Conservation (phyloP, 169 alveolate species). For the Plasmodium knowlesi region DNA sequence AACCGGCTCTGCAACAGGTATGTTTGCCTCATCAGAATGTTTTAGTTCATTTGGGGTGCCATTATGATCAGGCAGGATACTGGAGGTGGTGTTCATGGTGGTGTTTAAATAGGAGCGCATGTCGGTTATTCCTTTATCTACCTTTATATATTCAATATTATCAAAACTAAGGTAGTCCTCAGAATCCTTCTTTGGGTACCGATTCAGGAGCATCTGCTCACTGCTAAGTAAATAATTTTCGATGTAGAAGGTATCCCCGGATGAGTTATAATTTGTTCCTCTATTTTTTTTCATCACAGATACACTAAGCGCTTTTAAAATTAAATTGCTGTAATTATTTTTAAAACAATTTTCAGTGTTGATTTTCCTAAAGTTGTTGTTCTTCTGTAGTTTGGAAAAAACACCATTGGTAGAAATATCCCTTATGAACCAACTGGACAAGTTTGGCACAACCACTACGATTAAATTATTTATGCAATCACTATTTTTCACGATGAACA, state of each 20-base stretch:
- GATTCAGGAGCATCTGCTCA: slow-evolving; percentile 36
- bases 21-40: neutral
- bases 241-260: neutral
- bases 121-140: neutral
- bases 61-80: neutral
- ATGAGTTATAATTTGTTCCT: neutral
- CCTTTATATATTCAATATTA: slow-evolving; percentile 8
- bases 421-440: slow-evolving; percentile 31
- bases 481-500: slow-evolving; percentile 46
- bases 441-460: slow-evolving; percentile 30
- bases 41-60: neutral
- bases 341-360: slow-evolving; percentile 41
- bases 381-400: slow-evolving; percentile 44
- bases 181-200: slow-evolving; percentile 12
- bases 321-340: slow-evolving; percentile 28
- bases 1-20: neutral
- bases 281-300: slow-evolving; percentile 25
- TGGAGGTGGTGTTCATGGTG: slow-evolving; percentile 20
- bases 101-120: neutral
- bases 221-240: slow-evolving; percentile 34
- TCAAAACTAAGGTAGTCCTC: slow-evolving; percentile 26
- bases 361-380: slow-evolving; percentile 54
- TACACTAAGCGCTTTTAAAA: slow-evolving; percentile 34
- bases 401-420: slow-evolving; percentile 43
- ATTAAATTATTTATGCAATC: slow-evolving; percentile 43